Percentiles rank a stretch among this genome's conserved stretches.
These are phyloP conservation scores for Dendrobium nobile DNA, from an alignment of 106 monocot genomes.

Conservation along the genomic window DNA sequence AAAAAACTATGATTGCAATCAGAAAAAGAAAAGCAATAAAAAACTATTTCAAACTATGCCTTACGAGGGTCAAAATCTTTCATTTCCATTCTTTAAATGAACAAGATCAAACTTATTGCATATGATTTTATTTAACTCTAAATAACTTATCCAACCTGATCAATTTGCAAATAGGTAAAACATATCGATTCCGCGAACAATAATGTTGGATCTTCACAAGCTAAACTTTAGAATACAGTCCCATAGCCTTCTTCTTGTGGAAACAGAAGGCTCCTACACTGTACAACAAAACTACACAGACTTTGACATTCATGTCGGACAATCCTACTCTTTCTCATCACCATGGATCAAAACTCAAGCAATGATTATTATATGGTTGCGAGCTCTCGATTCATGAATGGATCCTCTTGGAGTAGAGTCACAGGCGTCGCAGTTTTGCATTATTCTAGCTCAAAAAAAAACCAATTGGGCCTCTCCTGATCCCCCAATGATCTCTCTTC, in stretches of 20 bases:
- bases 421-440: slow-evolving; percentile 59
- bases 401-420: slow-evolving; percentile 44
- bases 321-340: slow-evolving; percentile 63
- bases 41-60: no score
- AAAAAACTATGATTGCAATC: no score
- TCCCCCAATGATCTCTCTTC: slow-evolving; percentile 60
- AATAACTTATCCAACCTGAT: no score
- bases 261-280: slow-evolving; percentile 73
- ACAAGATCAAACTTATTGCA: no score
- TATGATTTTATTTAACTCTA: no score
- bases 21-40: no score
- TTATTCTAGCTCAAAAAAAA: slow-evolving; percentile 54
- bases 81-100: no score
- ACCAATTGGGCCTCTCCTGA: slow-evolving; percentile 47
- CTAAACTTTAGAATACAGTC: slow-evolving; percentile 63
- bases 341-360: slow-evolving; percentile 64
- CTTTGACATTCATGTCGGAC: slow-evolving; percentile 65
- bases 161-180: slow-evolving; percentile 33
- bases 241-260: slow-evolving; percentile 59
- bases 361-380: slow-evolving; percentile 65
- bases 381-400: slow-evolving; percentile 64
- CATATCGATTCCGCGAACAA: slow-evolving; percentile 60
- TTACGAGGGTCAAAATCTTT: no score
- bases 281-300: slow-evolving; percentile 59
- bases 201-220: slow-evolving; percentile 50